These are phyloP conservation scores for Stemphylium lycopersici DNA, from an alignment of 2,329 filamentous ascomycete species.

Conservation along the genomic window DNA sequence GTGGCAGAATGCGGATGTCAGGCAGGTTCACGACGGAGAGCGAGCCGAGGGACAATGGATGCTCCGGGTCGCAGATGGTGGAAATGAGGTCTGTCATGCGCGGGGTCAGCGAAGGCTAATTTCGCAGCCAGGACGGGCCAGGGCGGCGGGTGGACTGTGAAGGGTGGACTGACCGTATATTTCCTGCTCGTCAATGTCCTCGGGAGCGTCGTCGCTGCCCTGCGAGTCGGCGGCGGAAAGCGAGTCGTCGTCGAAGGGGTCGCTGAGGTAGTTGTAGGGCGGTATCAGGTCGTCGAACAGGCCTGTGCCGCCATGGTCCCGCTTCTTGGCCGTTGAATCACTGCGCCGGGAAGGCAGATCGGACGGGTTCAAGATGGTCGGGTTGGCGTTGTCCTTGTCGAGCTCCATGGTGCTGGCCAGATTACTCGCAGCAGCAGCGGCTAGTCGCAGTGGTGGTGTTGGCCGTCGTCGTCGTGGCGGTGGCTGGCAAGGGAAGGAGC, in stretches of 20 bases:
- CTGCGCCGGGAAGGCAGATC: constrained; percentile 83
- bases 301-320: constrained; percentile 57
- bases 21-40: constrained; percentile 95
- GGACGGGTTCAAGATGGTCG: constrained; percentile 84
- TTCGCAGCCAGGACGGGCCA: not conserved
- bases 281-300: constrained; percentile 62
- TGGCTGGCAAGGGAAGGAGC: constrained; percentile 12
- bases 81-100: constrained; percentile 78
- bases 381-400: constrained; percentile 78
- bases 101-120: constrained; percentile 27
- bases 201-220: constrained; percentile 64
- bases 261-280: constrained; percentile 55
- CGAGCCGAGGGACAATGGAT: constrained; percentile 90
- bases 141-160: constrained; percentile 10
- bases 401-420: constrained; percentile 44
- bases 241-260: constrained; percentile 55
- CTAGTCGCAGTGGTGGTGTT: not conserved
- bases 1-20: constrained; percentile 80
- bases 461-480: not conserved
- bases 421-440: not conserved
- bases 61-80: constrained; percentile 93
- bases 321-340: constrained; percentile 46
- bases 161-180: constrained; percentile 78
- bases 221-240: constrained; percentile 53
- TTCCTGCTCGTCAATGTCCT: constrained; percentile 95